These are phyloP conservation scores for Stemphylium lycopersici DNA, from an alignment of 2,329 filamentous ascomycete species.

Conservation along the genomic window DNA sequence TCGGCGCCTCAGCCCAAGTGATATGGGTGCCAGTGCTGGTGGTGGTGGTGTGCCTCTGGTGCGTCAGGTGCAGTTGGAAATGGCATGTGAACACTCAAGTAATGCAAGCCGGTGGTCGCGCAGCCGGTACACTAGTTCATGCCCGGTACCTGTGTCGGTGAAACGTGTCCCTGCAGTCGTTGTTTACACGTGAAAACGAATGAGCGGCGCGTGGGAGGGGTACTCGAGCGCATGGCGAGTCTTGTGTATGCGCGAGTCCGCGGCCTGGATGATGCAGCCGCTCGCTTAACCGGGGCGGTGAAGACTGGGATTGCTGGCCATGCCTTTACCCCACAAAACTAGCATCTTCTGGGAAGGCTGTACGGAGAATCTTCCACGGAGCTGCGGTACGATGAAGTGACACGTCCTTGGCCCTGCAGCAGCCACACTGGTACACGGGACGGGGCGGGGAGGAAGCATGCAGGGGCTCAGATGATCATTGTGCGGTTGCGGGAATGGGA, in stretches of 20 bases:
- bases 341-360: constrained; percentile 9
- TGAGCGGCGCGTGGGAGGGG: constrained; percentile 1
- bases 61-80: neutral
- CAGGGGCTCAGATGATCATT: constrained; percentile 11
- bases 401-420: constrained; percentile 15
- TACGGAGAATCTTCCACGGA: neutral
- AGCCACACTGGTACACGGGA: constrained; percentile 4
- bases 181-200: constrained; percentile 1
- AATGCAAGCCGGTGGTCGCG: neutral
- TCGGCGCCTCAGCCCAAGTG: neutral
- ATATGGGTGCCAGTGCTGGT: neutral
- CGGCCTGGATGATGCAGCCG: constrained; percentile 9
- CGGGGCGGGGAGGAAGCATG: constrained; percentile 10
- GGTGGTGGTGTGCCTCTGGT: neutral
- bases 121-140: constrained; percentile 1
- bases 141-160: neutral
- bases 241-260: constrained; percentile 1
- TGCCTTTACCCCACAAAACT: constrained; percentile 10
- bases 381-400: neutral
- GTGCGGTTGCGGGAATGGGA: constrained; percentile 1
- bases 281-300: constrained; percentile 29
- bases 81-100: constrained; percentile 11
- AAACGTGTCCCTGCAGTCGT: neutral
- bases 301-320: constrained; percentile 21
- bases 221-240: constrained; percentile 4